These are phyloP conservation scores for Yamadazyma triangularis DNA, from an alignment of 1,139 yeast species.

Conservation along the genomic window DNA sequence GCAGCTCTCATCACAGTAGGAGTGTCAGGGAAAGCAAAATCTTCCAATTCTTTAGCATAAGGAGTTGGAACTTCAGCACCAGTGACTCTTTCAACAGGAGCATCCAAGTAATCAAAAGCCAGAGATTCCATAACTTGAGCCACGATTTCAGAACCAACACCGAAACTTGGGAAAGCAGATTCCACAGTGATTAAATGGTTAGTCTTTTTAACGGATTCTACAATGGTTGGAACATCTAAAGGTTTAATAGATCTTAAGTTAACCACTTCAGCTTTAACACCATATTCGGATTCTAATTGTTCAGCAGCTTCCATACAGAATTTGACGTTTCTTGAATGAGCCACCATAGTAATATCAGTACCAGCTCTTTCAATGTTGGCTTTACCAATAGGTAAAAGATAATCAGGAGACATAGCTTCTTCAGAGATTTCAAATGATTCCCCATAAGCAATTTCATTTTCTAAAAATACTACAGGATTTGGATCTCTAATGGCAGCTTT, in stretches of 20 bases:
- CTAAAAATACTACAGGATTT: conserved; percentile 93
- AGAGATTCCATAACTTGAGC: conserved; percentile 99
- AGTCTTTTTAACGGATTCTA: conserved; percentile 91
- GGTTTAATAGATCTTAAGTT: conserved; percentile 98
- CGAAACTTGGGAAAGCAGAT: conserved; percentile 97
- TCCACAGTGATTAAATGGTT: conserved; percentile 95
- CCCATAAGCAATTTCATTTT: conserved; percentile 93
- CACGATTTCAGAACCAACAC: conserved; percentile 97
- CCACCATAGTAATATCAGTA: conserved; percentile 80
- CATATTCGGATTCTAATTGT: conserved; percentile 73
- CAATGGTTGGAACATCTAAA: conserved; percentile 80
- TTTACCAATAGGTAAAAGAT: conserved; percentile 87
- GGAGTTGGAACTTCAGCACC: conserved; percentile 99
- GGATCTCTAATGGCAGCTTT: conserved; percentile 98
- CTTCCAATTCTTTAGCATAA: conserved; percentile 93
- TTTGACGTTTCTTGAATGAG: conserved; percentile 88
- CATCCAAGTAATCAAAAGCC: conserved; percentile 97
- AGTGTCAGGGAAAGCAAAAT: conserved; percentile 97
- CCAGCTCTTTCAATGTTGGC: conserved; percentile 96
- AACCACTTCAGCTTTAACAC: conserved; percentile 88
- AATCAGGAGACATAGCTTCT: conserved; percentile 85
- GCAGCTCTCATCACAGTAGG: conserved; percentile 88
- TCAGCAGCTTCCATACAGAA: conserved; percentile 90
- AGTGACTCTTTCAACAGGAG: conserved; percentile 97
- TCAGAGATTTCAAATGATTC: conserved; percentile 87